Evolutionary conservation across 2,329 filamentous ascomycete genomes (phyloP).

Genomic region (Colletotrichum cereale): DNA sequence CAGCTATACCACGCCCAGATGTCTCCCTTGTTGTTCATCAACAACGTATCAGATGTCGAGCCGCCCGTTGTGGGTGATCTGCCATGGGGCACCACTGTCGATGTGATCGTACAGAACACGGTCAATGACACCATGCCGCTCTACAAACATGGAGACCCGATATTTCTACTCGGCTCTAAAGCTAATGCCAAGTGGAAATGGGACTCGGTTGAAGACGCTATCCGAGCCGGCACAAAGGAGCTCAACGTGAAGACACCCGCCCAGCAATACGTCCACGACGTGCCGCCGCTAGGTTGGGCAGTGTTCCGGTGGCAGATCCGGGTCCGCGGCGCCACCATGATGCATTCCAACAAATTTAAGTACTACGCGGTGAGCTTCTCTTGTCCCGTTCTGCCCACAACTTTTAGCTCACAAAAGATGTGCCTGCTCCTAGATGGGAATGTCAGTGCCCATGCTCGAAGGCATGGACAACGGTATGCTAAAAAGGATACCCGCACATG

Average conservation of each 20-base stretch:
- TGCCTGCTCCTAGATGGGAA: constrained; percentile 14
- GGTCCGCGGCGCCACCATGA: constrained; percentile 21
- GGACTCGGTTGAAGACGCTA: constrained; percentile 64
- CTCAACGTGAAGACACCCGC: background rate
- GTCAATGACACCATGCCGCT: constrained; percentile 46
- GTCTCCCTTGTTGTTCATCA: constrained; percentile 58
- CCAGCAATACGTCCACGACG: constrained; percentile 23
- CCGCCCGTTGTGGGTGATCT: background rate
- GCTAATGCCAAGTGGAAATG: constrained; percentile 61
- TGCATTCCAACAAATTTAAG: constrained; percentile 32
- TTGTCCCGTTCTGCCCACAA: background rate
- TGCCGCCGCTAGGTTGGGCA: constrained; percentile 26
- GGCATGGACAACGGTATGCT: constrained; percentile 7
- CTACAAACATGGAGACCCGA: constrained; percentile 74
- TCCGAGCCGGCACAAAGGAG: constrained; percentile 34
- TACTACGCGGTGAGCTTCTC: constrained; percentile 25
- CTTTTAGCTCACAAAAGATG: background rate
- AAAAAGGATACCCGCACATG: background rate
- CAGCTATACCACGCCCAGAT: constrained; percentile 46
- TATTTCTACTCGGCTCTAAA: constrained; percentile 67
- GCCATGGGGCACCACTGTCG: constrained; percentile 54
- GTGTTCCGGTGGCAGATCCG: constrained; percentile 26
- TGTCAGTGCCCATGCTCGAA: constrained; percentile 23
- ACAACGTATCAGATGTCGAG: constrained; percentile 50
- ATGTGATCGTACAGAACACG: constrained; percentile 23